These are phyloP conservation scores for Vigna nakashimae DNA, from an alignment of 306 rosid genomes.

Conservation along the genomic window DNA sequence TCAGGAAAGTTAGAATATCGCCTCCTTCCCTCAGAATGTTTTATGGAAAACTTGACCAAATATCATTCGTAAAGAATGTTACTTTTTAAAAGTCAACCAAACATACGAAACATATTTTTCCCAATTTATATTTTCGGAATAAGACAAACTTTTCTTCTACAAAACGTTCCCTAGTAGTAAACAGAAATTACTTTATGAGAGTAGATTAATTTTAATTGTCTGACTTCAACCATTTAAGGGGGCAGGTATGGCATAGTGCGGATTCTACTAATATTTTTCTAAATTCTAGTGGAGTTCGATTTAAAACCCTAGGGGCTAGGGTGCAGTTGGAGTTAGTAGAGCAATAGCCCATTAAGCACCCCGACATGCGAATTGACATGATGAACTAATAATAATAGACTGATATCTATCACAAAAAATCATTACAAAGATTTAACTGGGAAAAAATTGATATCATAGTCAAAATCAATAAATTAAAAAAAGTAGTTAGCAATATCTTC, in stretches of 20 bases:
- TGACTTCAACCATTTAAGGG: not conserved
- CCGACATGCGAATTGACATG: not conserved
- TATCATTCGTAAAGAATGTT: too few species aligned
- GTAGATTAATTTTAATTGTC: not conserved
- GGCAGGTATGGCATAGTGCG: not conserved
- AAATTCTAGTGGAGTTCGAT: not conserved
- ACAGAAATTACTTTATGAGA: not conserved
- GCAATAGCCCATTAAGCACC: not conserved
- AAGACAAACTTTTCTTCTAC: too few species aligned
- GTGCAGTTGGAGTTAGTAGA: not conserved
- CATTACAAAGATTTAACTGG: slow-evolving; percentile 22
- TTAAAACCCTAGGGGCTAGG: not conserved
- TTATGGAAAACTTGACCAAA: too few species aligned
- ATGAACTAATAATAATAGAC: not conserved
- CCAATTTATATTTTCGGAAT: too few species aligned
- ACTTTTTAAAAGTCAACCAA: too few species aligned
- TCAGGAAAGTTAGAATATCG: too few species aligned
- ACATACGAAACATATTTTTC: too few species aligned
- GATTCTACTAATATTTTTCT: slow-evolving; percentile 9
- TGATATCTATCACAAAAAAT: not conserved
- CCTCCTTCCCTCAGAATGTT: too few species aligned
- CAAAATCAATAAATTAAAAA: slow-evolving; percentile 5
- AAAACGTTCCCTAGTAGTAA: not conserved
- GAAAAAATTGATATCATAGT: not conserved
- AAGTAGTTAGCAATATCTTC: slow-evolving; percentile 1